Percentiles rank a stretch among this genome's conserved stretches.
Conservation (phyloP, 2,329 filamentous ascomycete species). For the Aureobasidium leucospermi region DNA sequence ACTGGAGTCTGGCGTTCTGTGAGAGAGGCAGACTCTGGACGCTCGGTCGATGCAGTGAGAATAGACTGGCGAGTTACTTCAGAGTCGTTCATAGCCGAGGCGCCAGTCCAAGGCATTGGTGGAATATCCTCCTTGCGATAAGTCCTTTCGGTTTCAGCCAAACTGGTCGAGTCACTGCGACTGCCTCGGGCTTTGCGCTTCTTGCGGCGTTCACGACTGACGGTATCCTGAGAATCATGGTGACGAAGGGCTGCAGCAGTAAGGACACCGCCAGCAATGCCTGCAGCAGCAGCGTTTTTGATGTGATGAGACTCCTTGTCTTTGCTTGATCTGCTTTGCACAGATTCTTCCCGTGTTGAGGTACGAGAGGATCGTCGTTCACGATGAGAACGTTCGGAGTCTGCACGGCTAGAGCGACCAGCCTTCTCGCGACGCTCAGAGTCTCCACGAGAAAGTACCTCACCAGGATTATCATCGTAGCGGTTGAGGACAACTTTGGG, state of each 20-base stretch:
- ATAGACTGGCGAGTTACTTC: slow-evolving; percentile 85
- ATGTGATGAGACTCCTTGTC: slow-evolving; percentile 42
- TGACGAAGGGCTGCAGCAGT: slow-evolving; percentile 57
- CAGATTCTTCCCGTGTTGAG: slow-evolving; percentile 13
- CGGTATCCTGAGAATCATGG: slow-evolving; percentile 56
- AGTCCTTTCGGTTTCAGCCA: slow-evolving; percentile 47
- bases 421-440: slow-evolving; percentile 44
- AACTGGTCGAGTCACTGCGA: slow-evolving; percentile 43
- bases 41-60: slow-evolving; percentile 69
- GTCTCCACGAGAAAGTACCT: slow-evolving; percentile 48
- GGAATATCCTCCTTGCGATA: slow-evolving; percentile 52
- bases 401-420: slow-evolving; percentile 47
- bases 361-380: slow-evolving; percentile 15
- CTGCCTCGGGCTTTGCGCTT: slow-evolving; percentile 42
- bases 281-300: slow-evolving; percentile 48
- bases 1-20: slow-evolving; percentile 49
- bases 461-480: slow-evolving; percentile 51
- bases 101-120: slow-evolving; percentile 66
- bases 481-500: slow-evolving; percentile 55
- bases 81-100: slow-evolving; percentile 77
- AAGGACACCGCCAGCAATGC: slow-evolving; percentile 48
- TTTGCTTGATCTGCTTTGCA: slow-evolving; percentile 34
- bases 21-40: slow-evolving; percentile 60
- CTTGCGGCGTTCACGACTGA: slow-evolving; percentile 38
- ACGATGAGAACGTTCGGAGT: slow-evolving; percentile 20